Percentiles rank a stretch among this genome's conserved stretches.
Conservation (phyloP, 768 basidiomycete genomes). For the Tricholomella constricta region DNA sequence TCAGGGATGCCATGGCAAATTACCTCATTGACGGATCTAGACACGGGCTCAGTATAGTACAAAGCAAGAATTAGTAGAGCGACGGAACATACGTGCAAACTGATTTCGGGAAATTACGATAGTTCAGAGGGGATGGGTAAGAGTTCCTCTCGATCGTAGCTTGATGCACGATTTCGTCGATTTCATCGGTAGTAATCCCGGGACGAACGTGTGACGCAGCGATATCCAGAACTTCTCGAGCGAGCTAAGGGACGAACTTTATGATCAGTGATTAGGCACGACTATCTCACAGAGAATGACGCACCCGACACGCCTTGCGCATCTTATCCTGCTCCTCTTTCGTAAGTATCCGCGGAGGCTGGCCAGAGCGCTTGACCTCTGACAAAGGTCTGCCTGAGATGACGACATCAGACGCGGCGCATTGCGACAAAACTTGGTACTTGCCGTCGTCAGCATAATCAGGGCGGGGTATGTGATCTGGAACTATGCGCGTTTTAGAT, state of each 20-base stretch:
- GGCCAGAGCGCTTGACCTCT: slow-evolving; percentile 59
- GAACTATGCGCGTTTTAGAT: slow-evolving; percentile 73
- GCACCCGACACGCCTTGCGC: slow-evolving; percentile 81
- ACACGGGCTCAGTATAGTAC: slow-evolving; percentile 1
- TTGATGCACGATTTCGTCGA: slow-evolving; percentile 92
- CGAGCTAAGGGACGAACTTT: slow-evolving; percentile 53
- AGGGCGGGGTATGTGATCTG: slow-evolving; percentile 81
- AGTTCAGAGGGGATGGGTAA: slow-evolving; percentile 94
- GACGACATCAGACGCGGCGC: slow-evolving; percentile 9
- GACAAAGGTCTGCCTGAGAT: slow-evolving; percentile 56
- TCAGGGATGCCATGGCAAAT: slow-evolving; percentile 99
- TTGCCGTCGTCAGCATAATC: slow-evolving; percentile 75
- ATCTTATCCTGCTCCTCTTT: slow-evolving; percentile 86
- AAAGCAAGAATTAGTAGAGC: background rate
- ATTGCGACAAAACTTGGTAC: slow-evolving; percentile 24
- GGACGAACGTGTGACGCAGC: slow-evolving; percentile 84
- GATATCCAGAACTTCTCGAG: slow-evolving; percentile 90
- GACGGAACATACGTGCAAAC: slow-evolving; percentile 83
- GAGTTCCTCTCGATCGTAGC: slow-evolving; percentile 87
- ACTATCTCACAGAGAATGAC: slow-evolving; percentile 27
- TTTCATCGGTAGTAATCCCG: slow-evolving; percentile 95
- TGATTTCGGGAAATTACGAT: slow-evolving; percentile 91
- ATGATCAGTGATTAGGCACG: background rate
- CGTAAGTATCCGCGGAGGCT: slow-evolving; percentile 65
- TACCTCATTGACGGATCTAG: slow-evolving; percentile 88